Percentiles rank a stretch among this genome's conserved stretches.
Evolutionary conservation across 495 filamentous ascomycete genomes (phyloP).

Genomic region (Penicilliopsis zonata): DNA sequence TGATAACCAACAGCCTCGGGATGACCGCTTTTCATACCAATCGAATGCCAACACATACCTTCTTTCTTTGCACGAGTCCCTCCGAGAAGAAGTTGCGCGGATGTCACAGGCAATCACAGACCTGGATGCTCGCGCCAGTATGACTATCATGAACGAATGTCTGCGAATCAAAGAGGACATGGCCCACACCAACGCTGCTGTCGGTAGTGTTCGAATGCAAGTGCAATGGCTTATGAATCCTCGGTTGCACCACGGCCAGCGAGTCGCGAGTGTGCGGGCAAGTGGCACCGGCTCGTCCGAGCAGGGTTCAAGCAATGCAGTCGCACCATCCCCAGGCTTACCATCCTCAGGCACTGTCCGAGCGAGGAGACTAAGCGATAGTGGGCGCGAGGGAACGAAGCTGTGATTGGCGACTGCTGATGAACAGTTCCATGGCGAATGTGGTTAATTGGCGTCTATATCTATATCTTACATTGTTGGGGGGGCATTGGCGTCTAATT

Average conservation of each 20-base stretch:
- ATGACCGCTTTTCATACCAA: constrained; percentile 12
- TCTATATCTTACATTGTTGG: not conserved
- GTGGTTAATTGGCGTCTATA: no score
- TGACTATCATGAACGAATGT: constrained; percentile 58
- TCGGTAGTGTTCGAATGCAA: constrained; percentile 52
- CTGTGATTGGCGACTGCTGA: constrained; percentile 10
- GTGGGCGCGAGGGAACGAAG: constrained; percentile 35
- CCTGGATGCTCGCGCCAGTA: constrained; percentile 51
- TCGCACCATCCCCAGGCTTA: constrained; percentile 11
- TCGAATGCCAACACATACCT: constrained; percentile 44
- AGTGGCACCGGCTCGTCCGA: constrained; percentile 11
- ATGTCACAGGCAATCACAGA: constrained; percentile 47
- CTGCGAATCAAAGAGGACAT: constrained; percentile 57
- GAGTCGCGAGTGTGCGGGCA: constrained; percentile 13
- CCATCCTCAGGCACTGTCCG: constrained; percentile 17
- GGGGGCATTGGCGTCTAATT: not conserved
- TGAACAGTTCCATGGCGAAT: no score
- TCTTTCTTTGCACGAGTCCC: constrained; percentile 54
- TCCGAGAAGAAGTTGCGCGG: constrained; percentile 50
- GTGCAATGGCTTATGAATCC: constrained; percentile 58
- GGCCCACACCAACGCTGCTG: constrained; percentile 51
- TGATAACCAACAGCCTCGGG: constrained; percentile 5
- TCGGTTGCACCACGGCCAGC: constrained; percentile 36
- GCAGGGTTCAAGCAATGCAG: constrained; percentile 16
- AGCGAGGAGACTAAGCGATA: constrained; percentile 28